Evolutionary conservation across 805 yeast genomes (phyloP), one percentile per base, ranked within the genome.

Genomic region (Ogataea paraovalis): DNA sequence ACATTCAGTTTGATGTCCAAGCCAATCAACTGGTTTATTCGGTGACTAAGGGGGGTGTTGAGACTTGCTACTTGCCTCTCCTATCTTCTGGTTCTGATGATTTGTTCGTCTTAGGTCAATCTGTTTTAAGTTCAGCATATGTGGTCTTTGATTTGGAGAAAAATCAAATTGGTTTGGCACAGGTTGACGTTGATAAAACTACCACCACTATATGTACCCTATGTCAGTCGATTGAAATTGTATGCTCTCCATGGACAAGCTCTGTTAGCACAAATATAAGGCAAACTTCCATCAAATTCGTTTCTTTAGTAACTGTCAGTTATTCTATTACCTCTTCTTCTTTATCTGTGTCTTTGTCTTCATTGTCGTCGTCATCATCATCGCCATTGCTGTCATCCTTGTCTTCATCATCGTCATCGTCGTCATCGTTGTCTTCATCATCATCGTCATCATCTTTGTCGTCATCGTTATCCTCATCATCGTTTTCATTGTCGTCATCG

Each of bases 81-180:
- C 16, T 36, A 3, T 48, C 50, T n/a, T 54, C 55, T 13, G 54
- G 47, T 0, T 7, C 45, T 2, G 62, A 56, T 36, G 46, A 50
- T 37, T 19, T 47, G 14, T 58, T 68, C 16, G 71, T 82, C 46
- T 68, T 86, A 33, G 94, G 94, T 10, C 90, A 83, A 59, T 74
- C 77, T 41, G 77, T 85, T 59, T 65, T 86, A 52, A 71, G 87
- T 45, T 73, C 77, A 48, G 82, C 83, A 2, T 85, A 83, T 61
- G 72, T 80, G 23, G 87, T 82, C 14, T 82, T 76, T 62, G 85
- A 85, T 62, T 65, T 82, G 44, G 87, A 80, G 28, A 75, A 75
- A 57, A 66, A 65, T 41, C 72, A 78, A 56, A 68, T 85, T 34
- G 79, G 86, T 3, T 54, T 85, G 59, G 87, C 82, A 20, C 78